A percentile compares a stretch with the other conserved stretches of the same genome.
Evolutionary conservation across 2,329 filamentous ascomycete species (phyloP).

Genomic region (Fusarium mangiferae): DNA sequence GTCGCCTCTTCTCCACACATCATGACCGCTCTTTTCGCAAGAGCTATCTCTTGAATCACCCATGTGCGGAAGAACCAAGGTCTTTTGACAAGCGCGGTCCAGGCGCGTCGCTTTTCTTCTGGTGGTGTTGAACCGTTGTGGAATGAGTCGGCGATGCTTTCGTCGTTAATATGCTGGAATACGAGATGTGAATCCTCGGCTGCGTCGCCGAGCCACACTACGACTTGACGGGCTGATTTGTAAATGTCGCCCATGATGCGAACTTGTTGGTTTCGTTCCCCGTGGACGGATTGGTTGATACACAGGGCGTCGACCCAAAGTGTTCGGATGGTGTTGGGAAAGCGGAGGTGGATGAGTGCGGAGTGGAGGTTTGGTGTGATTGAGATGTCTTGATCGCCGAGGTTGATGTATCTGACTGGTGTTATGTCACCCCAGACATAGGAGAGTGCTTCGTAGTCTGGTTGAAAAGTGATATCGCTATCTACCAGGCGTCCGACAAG

Average conservation of each 20-base stretch:
- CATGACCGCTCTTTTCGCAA: not conserved
- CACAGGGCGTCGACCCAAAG: slow-evolving; percentile 19
- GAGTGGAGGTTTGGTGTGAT: slow-evolving; percentile 20
- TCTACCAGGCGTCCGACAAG: not conserved
- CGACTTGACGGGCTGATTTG: slow-evolving; percentile 16
- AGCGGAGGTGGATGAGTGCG: slow-evolving; percentile 1
- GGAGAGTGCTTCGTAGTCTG: slow-evolving; percentile 16
- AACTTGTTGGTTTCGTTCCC: slow-evolving; percentile 25
- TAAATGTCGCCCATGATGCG: slow-evolving; percentile 27
- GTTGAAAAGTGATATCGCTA: slow-evolving; percentile 17
- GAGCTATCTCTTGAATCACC: slow-evolving; percentile 20
- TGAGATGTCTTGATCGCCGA: not conserved
- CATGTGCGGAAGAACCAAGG: slow-evolving; percentile 30
- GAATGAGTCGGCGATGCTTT: fast-evolving
- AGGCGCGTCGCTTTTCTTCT: not conserved
- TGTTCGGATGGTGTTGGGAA: not conserved
- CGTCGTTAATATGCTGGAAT: slow-evolving; percentile 2
- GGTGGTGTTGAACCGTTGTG: fast-evolving
- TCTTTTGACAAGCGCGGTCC: not conserved
- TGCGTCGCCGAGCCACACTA: slow-evolving; percentile 15
- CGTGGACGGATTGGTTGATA: slow-evolving; percentile 11
- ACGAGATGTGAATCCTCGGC: slow-evolving; percentile 5
- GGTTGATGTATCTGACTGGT: not conserved
- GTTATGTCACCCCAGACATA: slow-evolving; percentile 20
- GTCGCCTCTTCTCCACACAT: slow-evolving; percentile 10